Base-by-base conservation (phyloP, 2,329 filamentous ascomycete genomes). In the Neocatenulostroma microsporum region DNA sequence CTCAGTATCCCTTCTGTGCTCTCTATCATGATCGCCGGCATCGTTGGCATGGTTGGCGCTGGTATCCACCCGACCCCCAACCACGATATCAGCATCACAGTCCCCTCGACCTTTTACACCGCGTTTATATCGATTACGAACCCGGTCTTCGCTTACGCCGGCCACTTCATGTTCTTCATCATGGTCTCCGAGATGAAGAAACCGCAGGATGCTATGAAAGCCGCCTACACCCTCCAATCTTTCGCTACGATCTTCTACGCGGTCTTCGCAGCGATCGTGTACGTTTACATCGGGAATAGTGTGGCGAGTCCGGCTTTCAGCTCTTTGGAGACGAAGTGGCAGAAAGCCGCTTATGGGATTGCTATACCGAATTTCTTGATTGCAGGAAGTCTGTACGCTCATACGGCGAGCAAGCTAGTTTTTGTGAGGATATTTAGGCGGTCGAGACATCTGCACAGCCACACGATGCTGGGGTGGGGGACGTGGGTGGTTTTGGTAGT, bases 101-200 rank as follows among this genome's bases (percentile, higher is more conserved):
- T 58, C 6, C 49, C 60, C 0, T 64, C 57, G 23, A 39, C 58
- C 38, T 71, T 69, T 44, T 62, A 62, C 17, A 53, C 58, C 1
- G 68, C 66, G 1, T 71, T 71, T 37, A 56, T 68, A 33, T 61
- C 57, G 19, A 62, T 72, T 34, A 71, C 66, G 10, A 73, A 73
- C 44, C 69, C 70, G 1, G 69, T 73, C 0, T 73, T 74, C 41
- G 62, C 69, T 0, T 73, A 67, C 48, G 68, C 69, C 0, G 69
- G 68, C 4, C 69, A 72, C 39, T 72, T 72, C 49, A 69, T 72
- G 63, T 49, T 37, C 19, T 37, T 37, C 27, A 27, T 37, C 19
- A 38, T 32, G 38, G 28, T 34, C 11, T 31, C 28, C 13, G 70
- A 74, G 47, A 72, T 74, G 69, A 63, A 63, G 41, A 56, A 59